Conservation (phyloP, 768 basidiomycete species). For the Hygrocybe punicea region DNA sequence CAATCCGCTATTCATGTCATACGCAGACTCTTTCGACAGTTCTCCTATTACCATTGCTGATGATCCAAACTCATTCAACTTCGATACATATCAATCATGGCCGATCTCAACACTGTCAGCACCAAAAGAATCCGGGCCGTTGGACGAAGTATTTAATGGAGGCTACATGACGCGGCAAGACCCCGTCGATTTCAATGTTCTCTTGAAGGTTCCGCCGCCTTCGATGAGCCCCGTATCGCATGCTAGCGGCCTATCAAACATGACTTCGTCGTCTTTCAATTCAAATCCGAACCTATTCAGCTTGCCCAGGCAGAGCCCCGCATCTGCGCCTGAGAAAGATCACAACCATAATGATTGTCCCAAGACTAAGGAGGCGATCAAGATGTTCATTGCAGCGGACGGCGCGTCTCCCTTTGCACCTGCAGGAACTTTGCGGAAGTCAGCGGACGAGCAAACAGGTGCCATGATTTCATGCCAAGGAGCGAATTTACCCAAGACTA, state of each 20-base stretch:
- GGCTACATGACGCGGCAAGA: slow-evolving; percentile 31
- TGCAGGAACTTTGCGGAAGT: slow-evolving; percentile 39
- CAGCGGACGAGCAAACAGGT: slow-evolving; percentile 42
- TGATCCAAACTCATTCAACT: slow-evolving; percentile 40
- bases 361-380: slow-evolving; percentile 53
- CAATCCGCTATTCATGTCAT: slow-evolving; percentile 85
- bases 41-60: slow-evolving; percentile 23
- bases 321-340: slow-evolving; percentile 24
- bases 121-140: slow-evolving; percentile 33
- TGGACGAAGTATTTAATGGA: slow-evolving; percentile 46
- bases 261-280: slow-evolving; percentile 34
- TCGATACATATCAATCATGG: slow-evolving; percentile 43
- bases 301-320: slow-evolving; percentile 32
- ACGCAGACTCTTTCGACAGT: slow-evolving; percentile 56
- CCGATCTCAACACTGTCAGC: slow-evolving; percentile 34
- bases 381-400: slow-evolving; percentile 45
- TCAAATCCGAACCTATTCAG: slow-evolving; percentile 38
- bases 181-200: slow-evolving; percentile 31
- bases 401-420: slow-evolving; percentile 64
- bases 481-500: slow-evolving; percentile 64
- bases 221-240: slow-evolving; percentile 60
- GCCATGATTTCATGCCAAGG: slow-evolving; percentile 65
- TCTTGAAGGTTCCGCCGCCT: slow-evolving; percentile 22
- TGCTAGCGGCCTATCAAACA: slow-evolving; percentile 19
- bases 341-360: slow-evolving; percentile 40